Evolutionary conservation across 371 early-diverging fungal genomes (phyloP).

Genomic region (Coemansia sp.): DNA sequence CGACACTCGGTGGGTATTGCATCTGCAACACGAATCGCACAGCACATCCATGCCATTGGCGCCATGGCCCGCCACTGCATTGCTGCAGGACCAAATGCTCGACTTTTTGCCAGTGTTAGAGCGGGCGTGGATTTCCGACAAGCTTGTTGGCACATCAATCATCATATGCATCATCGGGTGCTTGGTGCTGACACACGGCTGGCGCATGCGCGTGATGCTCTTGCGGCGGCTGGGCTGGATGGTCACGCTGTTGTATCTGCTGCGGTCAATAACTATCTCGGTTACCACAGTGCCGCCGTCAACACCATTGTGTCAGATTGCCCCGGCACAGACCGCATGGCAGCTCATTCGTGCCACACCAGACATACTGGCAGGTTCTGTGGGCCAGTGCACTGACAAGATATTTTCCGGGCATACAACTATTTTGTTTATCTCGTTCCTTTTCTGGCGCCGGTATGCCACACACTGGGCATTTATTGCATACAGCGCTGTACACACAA

Average conservation of each 20-base stretch:
- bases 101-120: constrained; percentile 27
- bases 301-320: constrained; percentile 15
- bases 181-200: constrained; percentile 20
- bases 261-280: constrained; percentile 40
- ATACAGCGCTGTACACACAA: constrained; percentile 56
- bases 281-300: constrained; percentile 46
- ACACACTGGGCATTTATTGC: constrained; percentile 55
- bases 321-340: constrained; percentile 34
- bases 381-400: constrained; percentile 66
- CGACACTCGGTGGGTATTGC: constrained; percentile 38
- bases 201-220: constrained; percentile 39
- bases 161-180: constrained; percentile 34
- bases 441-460: constrained; percentile 66
- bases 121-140: constrained; percentile 41
- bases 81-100: constrained; percentile 38
- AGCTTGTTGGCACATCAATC: constrained; percentile 34
- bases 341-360: constrained; percentile 39
- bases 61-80: constrained; percentile 23
- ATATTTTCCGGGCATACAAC: constrained; percentile 76
- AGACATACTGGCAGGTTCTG: constrained; percentile 34
- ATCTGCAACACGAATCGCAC: not conserved
- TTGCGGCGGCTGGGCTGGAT: constrained; percentile 39
- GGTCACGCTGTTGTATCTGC: constrained; percentile 37
- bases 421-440: constrained; percentile 58
- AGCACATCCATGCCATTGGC: not conserved